These are phyloP conservation scores for Dryas integrifolia DNA, from an alignment of 331 rosid species.

Conservation along the genomic window DNA sequence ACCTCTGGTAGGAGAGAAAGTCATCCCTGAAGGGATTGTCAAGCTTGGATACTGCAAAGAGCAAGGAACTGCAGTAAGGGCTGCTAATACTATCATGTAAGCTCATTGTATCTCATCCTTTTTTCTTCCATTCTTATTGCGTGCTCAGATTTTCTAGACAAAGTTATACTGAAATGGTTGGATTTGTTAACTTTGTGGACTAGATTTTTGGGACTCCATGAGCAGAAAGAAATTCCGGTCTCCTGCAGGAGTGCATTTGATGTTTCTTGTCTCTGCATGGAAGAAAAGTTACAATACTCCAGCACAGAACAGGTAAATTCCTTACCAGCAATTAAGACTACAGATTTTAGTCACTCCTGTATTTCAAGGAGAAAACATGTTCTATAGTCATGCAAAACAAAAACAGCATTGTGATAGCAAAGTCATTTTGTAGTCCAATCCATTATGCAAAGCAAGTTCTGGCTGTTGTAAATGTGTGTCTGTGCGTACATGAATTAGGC, in stretches of 20 bases:
- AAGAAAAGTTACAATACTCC: conserved; percentile 70
- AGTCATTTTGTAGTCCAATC: not conserved
- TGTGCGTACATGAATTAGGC: too few species aligned
- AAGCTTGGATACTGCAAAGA: conserved; percentile 64
- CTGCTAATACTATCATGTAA: conserved; percentile 85
- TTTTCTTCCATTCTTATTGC: conserved; percentile 1
- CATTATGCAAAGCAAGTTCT: too few species aligned
- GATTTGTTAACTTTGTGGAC: not conserved
- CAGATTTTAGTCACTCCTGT: not conserved
- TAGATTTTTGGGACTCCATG: conserved; percentile 86
- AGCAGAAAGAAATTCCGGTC: conserved; percentile 61
- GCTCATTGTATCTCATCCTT: conserved; percentile 4
- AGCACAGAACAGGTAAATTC: conserved; percentile 65
- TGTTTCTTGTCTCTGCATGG: conserved; percentile 76
- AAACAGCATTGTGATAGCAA: not conserved
- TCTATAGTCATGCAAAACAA: too few species aligned
- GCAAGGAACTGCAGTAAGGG: conserved; percentile 49
- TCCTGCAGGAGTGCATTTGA: conserved; percentile 84
- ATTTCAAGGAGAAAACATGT: too few species aligned
- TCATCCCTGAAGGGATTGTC: conserved; percentile 49
- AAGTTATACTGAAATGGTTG: not conserved
- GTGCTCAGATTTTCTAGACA: conserved; percentile 9
- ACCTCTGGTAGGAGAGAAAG: conserved; percentile 49
- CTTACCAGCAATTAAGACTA: not conserved
- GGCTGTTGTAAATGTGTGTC: too few species aligned